Evolutionary conservation across 441 rosid genomes (phyloP).

Genomic region (Biscutella laevigata): DNA sequence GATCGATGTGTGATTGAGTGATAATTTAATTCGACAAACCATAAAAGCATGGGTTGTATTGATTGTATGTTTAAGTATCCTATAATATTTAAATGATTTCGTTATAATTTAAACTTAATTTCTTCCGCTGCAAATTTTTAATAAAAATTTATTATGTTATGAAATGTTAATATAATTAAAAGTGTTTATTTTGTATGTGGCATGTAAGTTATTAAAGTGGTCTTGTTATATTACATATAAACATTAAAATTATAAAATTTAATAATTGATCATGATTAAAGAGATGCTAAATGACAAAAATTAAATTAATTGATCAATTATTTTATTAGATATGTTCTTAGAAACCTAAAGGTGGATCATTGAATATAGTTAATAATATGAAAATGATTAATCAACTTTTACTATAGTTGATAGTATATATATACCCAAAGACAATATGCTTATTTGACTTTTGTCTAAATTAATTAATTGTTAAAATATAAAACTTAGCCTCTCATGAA

Average conservation of each 20-base stretch:
- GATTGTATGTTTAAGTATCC: too few relatives aligned
- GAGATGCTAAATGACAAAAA: background rate
- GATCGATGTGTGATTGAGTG: too few relatives aligned
- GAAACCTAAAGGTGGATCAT: background rate
- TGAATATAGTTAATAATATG: background rate
- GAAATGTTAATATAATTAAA: background rate
- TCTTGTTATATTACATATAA: background rate
- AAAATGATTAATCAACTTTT: background rate
- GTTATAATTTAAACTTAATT: too few relatives aligned
- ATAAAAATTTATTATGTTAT: background rate
- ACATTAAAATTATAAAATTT: background rate
- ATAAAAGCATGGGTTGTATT: too few relatives aligned
- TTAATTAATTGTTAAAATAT: background rate
- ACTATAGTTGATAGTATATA: background rate
- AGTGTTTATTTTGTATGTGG: background rate
- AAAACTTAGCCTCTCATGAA: background rate
- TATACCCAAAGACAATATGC: background rate
- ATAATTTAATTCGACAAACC: too few relatives aligned
- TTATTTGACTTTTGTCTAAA: background rate
- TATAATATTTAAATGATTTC: too few relatives aligned
- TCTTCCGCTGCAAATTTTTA: background rate
- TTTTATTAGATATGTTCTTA: background rate
- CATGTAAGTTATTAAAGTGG: background rate
- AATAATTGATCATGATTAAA: background rate
- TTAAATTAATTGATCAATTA: background rate